Evolutionary conservation across 257 asterid species (phyloP), one percentile per base, ranked within the genome.

Genomic region (Henckelia pumila): DNA sequence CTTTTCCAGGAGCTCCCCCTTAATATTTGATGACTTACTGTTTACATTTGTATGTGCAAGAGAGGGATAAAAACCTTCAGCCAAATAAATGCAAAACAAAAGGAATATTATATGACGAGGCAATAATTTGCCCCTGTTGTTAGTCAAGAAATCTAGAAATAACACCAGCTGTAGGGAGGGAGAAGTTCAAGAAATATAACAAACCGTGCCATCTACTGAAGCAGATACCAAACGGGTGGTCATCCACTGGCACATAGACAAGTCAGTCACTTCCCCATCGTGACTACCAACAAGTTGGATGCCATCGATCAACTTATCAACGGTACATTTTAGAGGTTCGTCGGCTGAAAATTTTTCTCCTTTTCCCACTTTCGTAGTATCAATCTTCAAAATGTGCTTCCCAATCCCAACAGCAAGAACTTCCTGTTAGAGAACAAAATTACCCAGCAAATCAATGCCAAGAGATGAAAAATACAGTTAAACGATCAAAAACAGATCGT

Each of bases 221-320:
- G 96, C 95, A 25, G 99, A 91, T 29, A 86, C 99, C 84, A 95
- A 79, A 64, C 98, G 96, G 7, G 98, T 87, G 56, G 92, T 91
- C 99, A 95, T 91, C 99, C 99, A 95, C 78, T 91, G 99, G 83
- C 95, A 95, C 99, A 95, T 95, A 37, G 99, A 91, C 64, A 95
- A 75, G 78, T 87, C 99, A 25, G 99, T 91, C 61, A 95, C 95
- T 72, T 91, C 99, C 73, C 95, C 96, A 76, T 95, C 99, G 64
- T 95, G 99, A 78, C 77, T 85, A 40, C 99, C 99, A 77, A 95
- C 93, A 70, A 91, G 89, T 72, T 95, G 97, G 70, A 95, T 68
- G 9, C 99, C 99, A 58, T 95, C 89, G 69, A 87, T 76, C 84
- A 95, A 81, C 84, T 84, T 89, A 25, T 81, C 90, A 75, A 83